Evolutionary conservation across 2,329 filamentous ascomycete genomes (phyloP), one percentile per base, ranked within the genome.

Genomic region (Amylocarpus encephaloides): DNA sequence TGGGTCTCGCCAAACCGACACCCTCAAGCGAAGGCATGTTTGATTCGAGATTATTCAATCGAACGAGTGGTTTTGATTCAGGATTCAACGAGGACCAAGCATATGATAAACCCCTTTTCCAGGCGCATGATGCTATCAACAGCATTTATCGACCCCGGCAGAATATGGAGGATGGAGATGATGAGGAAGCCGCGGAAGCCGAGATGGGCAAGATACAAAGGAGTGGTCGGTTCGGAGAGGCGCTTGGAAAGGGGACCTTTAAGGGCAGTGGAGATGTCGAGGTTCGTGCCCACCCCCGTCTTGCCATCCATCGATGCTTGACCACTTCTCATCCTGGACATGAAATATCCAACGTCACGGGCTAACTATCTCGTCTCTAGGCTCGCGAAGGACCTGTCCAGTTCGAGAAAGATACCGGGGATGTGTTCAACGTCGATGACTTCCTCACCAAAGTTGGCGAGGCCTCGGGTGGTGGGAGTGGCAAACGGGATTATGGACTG

Each of bases 81-180:
- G 93, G 92, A 0, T 90, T 96, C 77, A 98, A 98, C 68, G 93
- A 98, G 68, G 93, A 98, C 68, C 93, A 98, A 65, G 83, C 85
- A 0, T 98, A 97, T 71, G 93, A 97, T 68, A 97, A 97, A 71
- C 93, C 93, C 16, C 74, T 98, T 6, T 98, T 98, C 67, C 91
- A 91, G 1, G 92, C 93, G 12, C 90, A 96, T 66, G 92, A 97
- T 65, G 92, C 89, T 7, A 89, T 96, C 62, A 93, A 82, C 71
- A 92, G 85, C 67, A 97, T 98, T 59, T 98, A 98, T 70, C 80
- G 90, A 32, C 89, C 92, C 1, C 80, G 80, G 18, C 80, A 86
- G 19, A 83, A 85, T 50, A 80, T 85, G 62, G 86, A 84, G 44
- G 88, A 89, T 40, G 84, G 82, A 13, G 85, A 88, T 15, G 85